Evolutionary conservation across 805 yeast genomes (phyloP), one percentile per base, ranked within the genome.

Genomic region (Zygosaccharomyces pseudorouxii): DNA sequence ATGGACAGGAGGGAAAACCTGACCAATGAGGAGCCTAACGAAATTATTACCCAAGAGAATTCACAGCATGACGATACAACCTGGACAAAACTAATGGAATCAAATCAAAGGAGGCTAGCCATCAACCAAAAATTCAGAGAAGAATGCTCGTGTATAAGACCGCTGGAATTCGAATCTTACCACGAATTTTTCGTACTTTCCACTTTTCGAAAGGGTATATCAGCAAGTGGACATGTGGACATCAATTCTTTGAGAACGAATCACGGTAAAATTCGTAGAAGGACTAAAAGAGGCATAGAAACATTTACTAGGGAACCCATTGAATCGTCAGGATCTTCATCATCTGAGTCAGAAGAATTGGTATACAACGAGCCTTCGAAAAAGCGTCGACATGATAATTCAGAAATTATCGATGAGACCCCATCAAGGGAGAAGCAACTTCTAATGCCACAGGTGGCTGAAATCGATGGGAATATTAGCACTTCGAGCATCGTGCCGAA

Each of bases 131-230:
- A 54, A 28, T 40, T 44, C 19, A 48, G 45, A 56, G 50, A 51
- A 22, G 37, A 63, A 9, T 47, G 50, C 1, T 42, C 44, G 3
- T 37, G 41, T 1, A 48, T 65, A 4, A 43, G 47, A 18, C 67
- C 67, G 3, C 30, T 59, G 20, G 71, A 67, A 39, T 66, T 67
- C 49, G 70, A 67, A 52, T 59, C 70, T 3, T 67, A 67, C 45
- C 50, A 53, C 28, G 68, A 66, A 19, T 66, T 54, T 49, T 66
- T 54, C 47, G 23, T 56, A 2, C 50, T 66, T 4, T 48, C 58
- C 33, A 56, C 57, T 2, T 67, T 67, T 45, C 54, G 56, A 47
- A 61, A 53, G 42, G 70, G 70, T 4, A 55, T 55, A 16, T 64
- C 69, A 12, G 63, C 58, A n/a, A 62, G 69, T 49, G 70, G 71